Percentiles rank a stretch among this genome's conserved stretches.
Conservation (phyloP, 1,284 basidiomycete species). For the Cryptococcus deneoformans region DNA sequence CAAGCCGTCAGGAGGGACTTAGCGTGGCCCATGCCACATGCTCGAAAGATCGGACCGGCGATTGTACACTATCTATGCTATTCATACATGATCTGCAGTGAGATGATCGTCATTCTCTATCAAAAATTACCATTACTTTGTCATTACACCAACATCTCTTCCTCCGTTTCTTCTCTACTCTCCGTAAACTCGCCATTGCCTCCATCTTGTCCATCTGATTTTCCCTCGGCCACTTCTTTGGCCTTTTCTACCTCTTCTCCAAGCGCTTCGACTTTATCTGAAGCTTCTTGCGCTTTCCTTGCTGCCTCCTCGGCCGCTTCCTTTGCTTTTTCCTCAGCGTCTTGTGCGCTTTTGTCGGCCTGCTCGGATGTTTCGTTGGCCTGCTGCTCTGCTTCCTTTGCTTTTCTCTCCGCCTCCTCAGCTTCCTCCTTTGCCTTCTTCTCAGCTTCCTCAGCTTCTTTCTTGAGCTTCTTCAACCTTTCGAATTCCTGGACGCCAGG, state of each 20-base stretch:
- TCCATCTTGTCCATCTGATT: no score
- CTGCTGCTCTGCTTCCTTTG: slow-evolving; percentile 1
- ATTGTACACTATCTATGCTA: no score
- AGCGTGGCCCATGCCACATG: not conserved
- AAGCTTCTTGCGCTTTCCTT: not conserved
- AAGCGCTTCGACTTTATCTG: not conserved
- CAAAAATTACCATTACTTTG: no score
- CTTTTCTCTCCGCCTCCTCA: slow-evolving; percentile 7
- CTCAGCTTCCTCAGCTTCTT: slow-evolving; percentile 23
- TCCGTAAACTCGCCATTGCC: not conserved
- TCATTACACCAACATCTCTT: not conserved
- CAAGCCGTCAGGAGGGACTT: not conserved
- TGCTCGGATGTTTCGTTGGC: slow-evolving; percentile 4
- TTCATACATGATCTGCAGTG: no score
- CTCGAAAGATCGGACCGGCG: no score
- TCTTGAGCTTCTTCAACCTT: slow-evolving; percentile 27
- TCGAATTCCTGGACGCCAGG: slow-evolving; percentile 29
- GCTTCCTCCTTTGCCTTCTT: slow-evolving; percentile 10
- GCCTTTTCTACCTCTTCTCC: not conserved
- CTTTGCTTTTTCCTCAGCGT: not conserved
- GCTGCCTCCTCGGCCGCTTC: not conserved
- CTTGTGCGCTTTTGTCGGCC: not conserved
- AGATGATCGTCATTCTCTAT: no score
- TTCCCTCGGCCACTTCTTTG: not conserved
- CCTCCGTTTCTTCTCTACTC: not conserved